phyloP scores from a whole-genome alignment of 176 grass and related monocot genomes.

The Musa itinerans region DNA sequence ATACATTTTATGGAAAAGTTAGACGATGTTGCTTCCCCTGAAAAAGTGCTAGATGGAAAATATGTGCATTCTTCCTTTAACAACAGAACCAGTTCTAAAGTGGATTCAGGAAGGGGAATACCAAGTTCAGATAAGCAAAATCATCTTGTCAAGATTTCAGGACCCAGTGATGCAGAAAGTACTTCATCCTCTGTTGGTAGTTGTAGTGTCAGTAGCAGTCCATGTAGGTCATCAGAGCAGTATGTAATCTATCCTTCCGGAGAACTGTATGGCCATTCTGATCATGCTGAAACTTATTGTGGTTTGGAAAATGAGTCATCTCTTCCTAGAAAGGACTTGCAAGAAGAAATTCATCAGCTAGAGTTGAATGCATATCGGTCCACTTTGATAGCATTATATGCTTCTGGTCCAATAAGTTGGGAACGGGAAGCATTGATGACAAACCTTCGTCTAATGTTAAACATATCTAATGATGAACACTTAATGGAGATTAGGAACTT shows the following conservation, averaged over 20 bases:
- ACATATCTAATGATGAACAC: conserved; percentile 91
- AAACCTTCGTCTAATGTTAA: conserved; percentile 77
- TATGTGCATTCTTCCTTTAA: conserved; percentile 39
- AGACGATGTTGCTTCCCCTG: conserved; percentile 45
- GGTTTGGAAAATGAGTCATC: conserved; percentile 39
- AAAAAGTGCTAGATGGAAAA: conserved; percentile 31
- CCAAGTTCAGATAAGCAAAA: not conserved
- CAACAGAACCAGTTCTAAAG: conserved; percentile 30
- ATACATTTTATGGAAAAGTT: conserved; percentile 46
- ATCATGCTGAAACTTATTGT: conserved; percentile 42
- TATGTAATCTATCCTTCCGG: not conserved
- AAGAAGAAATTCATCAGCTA: conserved; percentile 51
- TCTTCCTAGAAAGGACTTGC: conserved; percentile 19
- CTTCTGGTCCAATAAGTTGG: conserved; percentile 84
- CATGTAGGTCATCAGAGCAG: conserved; percentile 18
- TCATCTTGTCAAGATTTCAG: not conserved
- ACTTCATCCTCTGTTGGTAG: conserved; percentile 68
- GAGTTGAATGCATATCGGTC: conserved; percentile 84
- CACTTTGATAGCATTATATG: conserved; percentile 69
- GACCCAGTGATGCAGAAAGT: conserved; percentile 43
- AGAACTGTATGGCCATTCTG: conserved; percentile 37
- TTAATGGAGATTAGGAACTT: conserved; percentile 64
- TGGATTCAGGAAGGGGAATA: not conserved
- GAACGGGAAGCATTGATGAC: conserved; percentile 82
- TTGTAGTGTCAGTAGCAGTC: conserved; percentile 43